Evolutionary conservation across 345 rosid genomes (phyloP), one percentile per base, ranked within the genome.

Genomic region (Eucalyptus curtisii): DNA sequence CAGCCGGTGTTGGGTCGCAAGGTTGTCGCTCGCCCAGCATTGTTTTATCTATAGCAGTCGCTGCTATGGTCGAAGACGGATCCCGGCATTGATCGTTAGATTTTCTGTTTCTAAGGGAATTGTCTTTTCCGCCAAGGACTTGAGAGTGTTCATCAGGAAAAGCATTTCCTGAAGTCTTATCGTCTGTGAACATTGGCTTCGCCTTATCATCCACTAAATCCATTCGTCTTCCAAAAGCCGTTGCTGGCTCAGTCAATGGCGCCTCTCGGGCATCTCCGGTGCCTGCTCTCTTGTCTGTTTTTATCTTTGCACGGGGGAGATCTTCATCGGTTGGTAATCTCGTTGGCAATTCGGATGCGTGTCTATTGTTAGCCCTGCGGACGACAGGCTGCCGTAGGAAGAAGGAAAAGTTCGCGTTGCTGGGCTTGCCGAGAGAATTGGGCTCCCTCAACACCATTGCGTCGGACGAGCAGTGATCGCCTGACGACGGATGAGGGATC

Each of bases 91-190:
- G 87, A 86, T 52, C 84, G 8, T 40, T 76, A 40, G 84, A 40
- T 76, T 76, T 64, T 88, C 80, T 33, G 10, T 25, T 47, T 30
- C 8, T 15, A 86, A 15, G 45, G 31, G 19, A 57, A 49, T 40
- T 50, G 76, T 79, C 61, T 33, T 59, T 66, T n/a, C 31, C 86
- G 82, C 90, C 89, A 88, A 89, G 90, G 48, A 95, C 94, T 95
- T 93, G 94, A 57, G 97, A 95, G 61, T 94, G 94, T 90, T 94
- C 94, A 87, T 95, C 97, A 27, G 95, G 96, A 66, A 94, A 71
- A 71, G 13, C 45, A 11, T 19, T 71, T 71, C 25, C 81, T 33
- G 81, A 19, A 71, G 81, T 17, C 81, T 3, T 10, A 8, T 37
- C 82, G 3, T 71, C 82, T 37, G 45, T 10, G 82, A 10, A 19